A percentile compares a stretch with the other conserved stretches of the same genome.
Conservation (phyloP, 768 basidiomycete genomes). For the Lentinula sp. region DNA sequence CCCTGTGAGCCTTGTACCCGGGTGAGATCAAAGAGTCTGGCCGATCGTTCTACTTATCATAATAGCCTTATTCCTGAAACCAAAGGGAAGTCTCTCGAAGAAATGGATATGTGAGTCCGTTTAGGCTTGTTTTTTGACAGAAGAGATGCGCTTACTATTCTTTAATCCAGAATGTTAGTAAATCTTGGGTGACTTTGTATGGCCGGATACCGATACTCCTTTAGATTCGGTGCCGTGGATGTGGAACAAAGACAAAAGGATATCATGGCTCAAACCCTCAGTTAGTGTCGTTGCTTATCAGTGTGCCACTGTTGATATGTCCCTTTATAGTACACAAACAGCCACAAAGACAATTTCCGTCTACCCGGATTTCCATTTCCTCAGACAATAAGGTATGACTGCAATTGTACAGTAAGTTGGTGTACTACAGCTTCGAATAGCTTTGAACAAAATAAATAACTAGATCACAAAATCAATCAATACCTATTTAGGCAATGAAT, state of each 20-base stretch:
- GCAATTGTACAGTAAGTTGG: no score
- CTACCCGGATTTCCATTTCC: background rate
- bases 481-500: no score
- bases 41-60: constrained; percentile 25
- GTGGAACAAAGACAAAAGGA: background rate
- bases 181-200: background rate
- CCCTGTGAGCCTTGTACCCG: constrained; percentile 25
- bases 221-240: background rate
- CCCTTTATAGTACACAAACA: background rate
- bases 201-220: background rate
- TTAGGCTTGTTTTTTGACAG: background rate
- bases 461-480: no score
- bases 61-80: constrained; percentile 45
- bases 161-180: background rate
- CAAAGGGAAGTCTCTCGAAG: constrained; percentile 50
- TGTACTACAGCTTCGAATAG: no score
- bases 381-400: background rate
- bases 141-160: background rate
- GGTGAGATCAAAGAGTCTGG: no score
- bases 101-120: constrained; percentile 33
- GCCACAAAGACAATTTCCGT: background rate
- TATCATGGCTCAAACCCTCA: background rate
- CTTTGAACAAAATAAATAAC: no score
- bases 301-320: background rate
- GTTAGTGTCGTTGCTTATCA: background rate